These are phyloP conservation scores for Solidago caesia DNA, from an alignment of 129 eudicot species.

Conservation along the genomic window DNA sequence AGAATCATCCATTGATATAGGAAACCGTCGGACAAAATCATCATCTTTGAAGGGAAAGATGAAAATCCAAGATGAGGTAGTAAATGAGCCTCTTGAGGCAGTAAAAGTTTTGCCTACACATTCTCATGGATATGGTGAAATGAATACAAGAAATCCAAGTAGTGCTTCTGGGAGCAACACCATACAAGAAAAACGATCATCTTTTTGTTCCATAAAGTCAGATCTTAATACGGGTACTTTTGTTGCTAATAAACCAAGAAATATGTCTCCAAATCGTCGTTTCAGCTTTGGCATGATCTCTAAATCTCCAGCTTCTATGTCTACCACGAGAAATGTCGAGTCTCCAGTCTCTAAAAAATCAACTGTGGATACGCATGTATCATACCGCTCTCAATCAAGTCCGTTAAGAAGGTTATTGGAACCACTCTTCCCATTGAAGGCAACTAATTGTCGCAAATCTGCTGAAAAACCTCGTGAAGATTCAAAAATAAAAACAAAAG, in stretches of 20 bases:
- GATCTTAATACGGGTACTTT: conserved; percentile 27
- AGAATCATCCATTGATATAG: conserved; percentile 16
- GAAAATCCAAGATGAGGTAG: conserved; percentile 44
- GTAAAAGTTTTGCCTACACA: conserved; percentile 29
- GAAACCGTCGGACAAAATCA: conserved; percentile 4
- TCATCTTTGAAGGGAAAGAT: conserved; percentile 50
- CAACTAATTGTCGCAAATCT: conserved; percentile 30
- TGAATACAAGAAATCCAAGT: conserved; percentile 19
- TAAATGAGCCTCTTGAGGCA: conserved; percentile 6
- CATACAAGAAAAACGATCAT: conserved; percentile 38
- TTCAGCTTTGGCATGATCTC: conserved; percentile 46
- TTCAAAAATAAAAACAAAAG: conserved; percentile 20
- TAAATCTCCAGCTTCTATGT: background rate
- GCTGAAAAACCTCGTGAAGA: conserved; percentile 22
- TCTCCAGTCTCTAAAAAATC: conserved; percentile 28
- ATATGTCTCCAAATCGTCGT: conserved; percentile 65
- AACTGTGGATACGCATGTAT: conserved; percentile 24
- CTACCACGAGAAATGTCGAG: conserved; percentile 26
- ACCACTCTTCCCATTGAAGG: conserved; percentile 51
- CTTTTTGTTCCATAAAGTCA: conserved; percentile 29
- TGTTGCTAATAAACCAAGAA: conserved; percentile 44
- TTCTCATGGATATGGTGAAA: conserved; percentile 19
- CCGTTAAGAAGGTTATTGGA: conserved; percentile 71
- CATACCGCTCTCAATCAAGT: conserved; percentile 48
- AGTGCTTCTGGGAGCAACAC: conserved; percentile 8